These are phyloP conservation scores for Quercus phellos DNA, from an alignment of 331 rosid genomes.

Conservation along the genomic window DNA sequence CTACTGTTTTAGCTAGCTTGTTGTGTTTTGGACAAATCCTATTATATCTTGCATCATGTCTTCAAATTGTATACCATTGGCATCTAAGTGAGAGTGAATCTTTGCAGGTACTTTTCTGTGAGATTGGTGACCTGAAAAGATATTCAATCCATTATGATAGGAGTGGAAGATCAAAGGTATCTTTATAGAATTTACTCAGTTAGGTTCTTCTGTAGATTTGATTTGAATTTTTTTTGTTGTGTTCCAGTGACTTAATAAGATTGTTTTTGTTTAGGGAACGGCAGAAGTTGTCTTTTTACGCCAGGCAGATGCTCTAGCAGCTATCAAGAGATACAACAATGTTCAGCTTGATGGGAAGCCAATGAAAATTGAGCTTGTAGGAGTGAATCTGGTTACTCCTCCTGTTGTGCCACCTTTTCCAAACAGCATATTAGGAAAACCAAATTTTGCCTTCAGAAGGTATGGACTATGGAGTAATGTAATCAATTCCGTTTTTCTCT, in stretches of 20 bases:
- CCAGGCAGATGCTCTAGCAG: slow-evolving; percentile 49
- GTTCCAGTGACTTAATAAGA: background rate
- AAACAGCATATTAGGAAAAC: slow-evolving; percentile 27
- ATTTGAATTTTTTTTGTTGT: background rate
- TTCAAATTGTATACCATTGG: slow-evolving; percentile 4
- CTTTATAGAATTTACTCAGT: background rate
- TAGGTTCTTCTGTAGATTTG: background rate
- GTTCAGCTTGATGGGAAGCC: slow-evolving; percentile 55
- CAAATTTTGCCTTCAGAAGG: slow-evolving; percentile 27
- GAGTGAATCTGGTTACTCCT: slow-evolving; percentile 24
- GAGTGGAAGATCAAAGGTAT: slow-evolving; percentile 61
- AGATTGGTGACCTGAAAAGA: slow-evolving; percentile 48
- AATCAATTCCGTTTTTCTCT: background rate
- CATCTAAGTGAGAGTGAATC: slow-evolving; percentile 1
- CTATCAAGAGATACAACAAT: slow-evolving; percentile 50
- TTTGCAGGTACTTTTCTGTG: slow-evolving; percentile 54
- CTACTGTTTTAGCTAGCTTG: background rate
- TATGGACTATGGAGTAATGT: slow-evolving; percentile 19
- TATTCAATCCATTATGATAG: slow-evolving; percentile 49
- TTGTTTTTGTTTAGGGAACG: slow-evolving; percentile 43
- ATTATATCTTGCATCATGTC: background rate
- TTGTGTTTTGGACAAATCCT: background rate
- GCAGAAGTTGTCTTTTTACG: slow-evolving; percentile 54
- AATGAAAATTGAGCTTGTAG: slow-evolving; percentile 56
- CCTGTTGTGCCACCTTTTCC: slow-evolving; percentile 13